Evolutionary conservation across 225 moss, liverwort and hornwort genomes (phyloP).

Genomic region (Ulota crispa): DNA sequence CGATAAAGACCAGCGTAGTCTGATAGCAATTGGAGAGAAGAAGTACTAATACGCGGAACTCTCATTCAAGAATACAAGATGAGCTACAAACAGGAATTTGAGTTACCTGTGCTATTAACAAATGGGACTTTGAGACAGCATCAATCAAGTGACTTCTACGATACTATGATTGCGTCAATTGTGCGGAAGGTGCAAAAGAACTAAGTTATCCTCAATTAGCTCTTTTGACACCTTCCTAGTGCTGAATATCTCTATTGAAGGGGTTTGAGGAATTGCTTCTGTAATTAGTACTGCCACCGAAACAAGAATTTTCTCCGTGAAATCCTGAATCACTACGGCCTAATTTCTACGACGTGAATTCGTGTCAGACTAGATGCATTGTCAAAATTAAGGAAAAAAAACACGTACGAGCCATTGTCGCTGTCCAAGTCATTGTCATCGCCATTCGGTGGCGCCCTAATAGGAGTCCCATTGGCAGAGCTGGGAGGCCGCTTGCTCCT

Average conservation of each 20-base stretch:
- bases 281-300: conserved; percentile 30
- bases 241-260: conserved; percentile 21
- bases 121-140: background rate
- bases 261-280: conserved; percentile 32
- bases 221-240: conserved; percentile 23
- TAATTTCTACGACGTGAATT: conserved; percentile 4
- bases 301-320: conserved; percentile 9
- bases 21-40: background rate
- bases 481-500: conserved; percentile 79
- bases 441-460: conserved; percentile 62
- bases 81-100: conserved; percentile 4
- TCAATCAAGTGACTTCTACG: conserved; percentile 9
- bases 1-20: background rate
- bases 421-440: conserved; percentile 83
- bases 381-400: background rate
- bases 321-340: background rate
- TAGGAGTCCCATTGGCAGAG: conserved; percentile 76
- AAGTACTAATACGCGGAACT: background rate
- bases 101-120: conserved; percentile 8
- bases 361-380: conserved; percentile 2
- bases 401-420: conserved; percentile 87
- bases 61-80: conserved; percentile 11
- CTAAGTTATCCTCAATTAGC: conserved; percentile 38
- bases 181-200: conserved; percentile 14
- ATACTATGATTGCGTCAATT: background rate